Evolutionary conservation across 1,139 yeast species (phyloP).

Genomic region (Kodamaea alishanica): DNA sequence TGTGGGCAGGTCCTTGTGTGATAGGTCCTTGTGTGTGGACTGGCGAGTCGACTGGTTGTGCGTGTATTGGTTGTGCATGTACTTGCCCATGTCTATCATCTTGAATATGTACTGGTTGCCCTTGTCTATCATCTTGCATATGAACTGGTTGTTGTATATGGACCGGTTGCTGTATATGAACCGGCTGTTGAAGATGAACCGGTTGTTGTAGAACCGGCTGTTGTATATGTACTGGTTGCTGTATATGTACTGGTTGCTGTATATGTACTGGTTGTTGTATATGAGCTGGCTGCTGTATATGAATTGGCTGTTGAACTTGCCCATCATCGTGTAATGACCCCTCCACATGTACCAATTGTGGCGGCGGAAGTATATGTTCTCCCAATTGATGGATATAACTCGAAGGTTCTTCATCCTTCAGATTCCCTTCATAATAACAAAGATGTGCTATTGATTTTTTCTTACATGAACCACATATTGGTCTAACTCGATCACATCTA

Average conservation of each 20-base stretch:
- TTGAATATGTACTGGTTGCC: slow-evolving; percentile 2
- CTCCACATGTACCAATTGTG: slow-evolving; percentile 1
- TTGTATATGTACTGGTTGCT: not conserved
- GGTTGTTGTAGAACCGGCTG: slow-evolving; percentile 2
- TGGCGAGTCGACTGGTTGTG: slow-evolving; percentile 2
- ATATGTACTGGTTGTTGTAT: slow-evolving; percentile 1
- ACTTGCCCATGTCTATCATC: slow-evolving; percentile 5
- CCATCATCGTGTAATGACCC: not conserved
- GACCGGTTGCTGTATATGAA: slow-evolving; percentile 3
- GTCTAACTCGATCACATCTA: slow-evolving; percentile 60
- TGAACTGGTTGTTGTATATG: slow-evolving; percentile 4
- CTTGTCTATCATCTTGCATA: slow-evolving; percentile 4
- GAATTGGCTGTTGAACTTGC: not conserved
- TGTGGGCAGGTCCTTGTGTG: not conserved
- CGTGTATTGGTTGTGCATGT: slow-evolving; percentile 5
- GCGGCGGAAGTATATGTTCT: slow-evolving; percentile 10
- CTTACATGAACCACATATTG: slow-evolving; percentile 70
- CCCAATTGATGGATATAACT: slow-evolving; percentile 9
- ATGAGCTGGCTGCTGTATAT: too few species aligned
- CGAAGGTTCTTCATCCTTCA: slow-evolving; percentile 4
- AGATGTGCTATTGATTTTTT: slow-evolving; percentile 72
- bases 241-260: not conserved
- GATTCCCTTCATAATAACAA: slow-evolving; percentile 54
- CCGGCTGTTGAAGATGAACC: slow-evolving; percentile 1
- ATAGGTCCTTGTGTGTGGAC: not conserved